Evolutionary conservation across 2,329 filamentous ascomycete species (phyloP), one percentile per base, ranked within the genome.

Genomic region (Colletotrichum gigasporum): DNA sequence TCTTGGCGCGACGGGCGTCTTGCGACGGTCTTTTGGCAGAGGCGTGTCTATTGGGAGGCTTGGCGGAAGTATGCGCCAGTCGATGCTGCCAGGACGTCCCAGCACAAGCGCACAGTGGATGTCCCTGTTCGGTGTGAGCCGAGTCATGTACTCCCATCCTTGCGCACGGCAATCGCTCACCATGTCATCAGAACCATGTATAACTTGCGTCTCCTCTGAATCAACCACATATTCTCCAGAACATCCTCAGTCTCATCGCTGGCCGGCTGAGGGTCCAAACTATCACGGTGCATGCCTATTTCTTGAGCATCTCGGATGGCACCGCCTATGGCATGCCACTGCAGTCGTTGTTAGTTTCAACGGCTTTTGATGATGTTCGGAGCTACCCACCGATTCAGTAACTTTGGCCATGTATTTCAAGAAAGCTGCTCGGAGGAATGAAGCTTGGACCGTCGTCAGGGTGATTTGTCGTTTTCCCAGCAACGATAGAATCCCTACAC

Each of bases 301-400:
- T 89, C 87, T 70, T 90, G 87, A 0, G 86, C 87, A 70, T 90
- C 87, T 39, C 85, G 79, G 58, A 90, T 88, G 0, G 85, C 83
- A 20, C 81, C 79, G 1, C 85, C 84, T 28, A 90, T 78, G 2
- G 80, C 79, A 70, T 87, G 85, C 84, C 84, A 87, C 82, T 85
- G 52, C 22, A 22, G 16, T 34, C 28, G 24, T 3, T 20, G 35
- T 65, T 22, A 53, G 28, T 41, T 39, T 47, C n/a, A 41, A 26
- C 11, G 5, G 30, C 34, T 26, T 20, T 24, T 8, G 24, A 16
- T n/a, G 10, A n/a, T 24, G 32, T 20, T 26, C 11, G 14, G 9
- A 51, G 22, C 30, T 5, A 76, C 79, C 73, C 68, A 85, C 83
- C 62, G 85, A 80, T 68, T 89, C 87, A 0, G 85, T 85, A 12